A percentile compares a stretch with the other conserved stretches of the same genome.
Evolutionary conservation across 768 basidiomycete species (phyloP).

Genomic region (Auriculariales sp.): DNA sequence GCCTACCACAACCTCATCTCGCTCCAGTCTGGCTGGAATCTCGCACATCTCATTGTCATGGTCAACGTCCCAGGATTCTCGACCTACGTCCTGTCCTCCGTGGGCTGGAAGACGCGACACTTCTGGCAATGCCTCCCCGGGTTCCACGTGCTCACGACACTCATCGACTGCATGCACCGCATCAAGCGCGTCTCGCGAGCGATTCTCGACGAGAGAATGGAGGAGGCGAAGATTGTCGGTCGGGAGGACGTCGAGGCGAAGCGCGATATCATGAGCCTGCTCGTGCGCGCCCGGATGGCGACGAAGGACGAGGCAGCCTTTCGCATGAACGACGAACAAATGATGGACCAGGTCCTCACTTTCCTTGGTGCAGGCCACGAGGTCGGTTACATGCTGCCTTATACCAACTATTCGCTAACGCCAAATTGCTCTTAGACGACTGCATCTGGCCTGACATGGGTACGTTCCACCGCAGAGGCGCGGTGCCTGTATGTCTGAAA

Average conservation of each 20-base stretch:
- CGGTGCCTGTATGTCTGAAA: constrained; percentile 5
- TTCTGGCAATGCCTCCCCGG: not conserved
- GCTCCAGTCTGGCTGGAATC: constrained; percentile 26
- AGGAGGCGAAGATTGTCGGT: constrained; percentile 17
- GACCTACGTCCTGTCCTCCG: constrained; percentile 12
- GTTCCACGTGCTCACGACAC: constrained; percentile 5
- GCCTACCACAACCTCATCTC: constrained; percentile 30
- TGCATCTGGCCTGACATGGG: constrained; percentile 35
- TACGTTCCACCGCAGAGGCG: constrained; percentile 9
- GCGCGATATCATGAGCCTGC: constrained; percentile 37
- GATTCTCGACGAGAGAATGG: constrained; percentile 28
- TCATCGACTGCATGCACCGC: constrained; percentile 26
- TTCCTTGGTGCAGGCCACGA: constrained; percentile 31
- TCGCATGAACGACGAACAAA: constrained; percentile 29
- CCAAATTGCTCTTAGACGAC: constrained; percentile 17
- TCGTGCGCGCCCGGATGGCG: constrained; percentile 29
- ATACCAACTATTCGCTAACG: not conserved
- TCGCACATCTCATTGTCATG: constrained; percentile 21
- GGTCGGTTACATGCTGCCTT: not conserved
- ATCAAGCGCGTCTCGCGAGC: constrained; percentile 25
- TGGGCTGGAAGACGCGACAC: not conserved
- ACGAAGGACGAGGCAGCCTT: constrained; percentile 11
- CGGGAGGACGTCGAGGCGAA: constrained; percentile 26
- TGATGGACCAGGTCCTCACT: constrained; percentile 40
- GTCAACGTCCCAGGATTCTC: constrained; percentile 23